Evolutionary conservation across 306 rosid genomes (phyloP), one percentile per base, ranked within the genome.

Genomic region (Adenanthera pavonina): DNA sequence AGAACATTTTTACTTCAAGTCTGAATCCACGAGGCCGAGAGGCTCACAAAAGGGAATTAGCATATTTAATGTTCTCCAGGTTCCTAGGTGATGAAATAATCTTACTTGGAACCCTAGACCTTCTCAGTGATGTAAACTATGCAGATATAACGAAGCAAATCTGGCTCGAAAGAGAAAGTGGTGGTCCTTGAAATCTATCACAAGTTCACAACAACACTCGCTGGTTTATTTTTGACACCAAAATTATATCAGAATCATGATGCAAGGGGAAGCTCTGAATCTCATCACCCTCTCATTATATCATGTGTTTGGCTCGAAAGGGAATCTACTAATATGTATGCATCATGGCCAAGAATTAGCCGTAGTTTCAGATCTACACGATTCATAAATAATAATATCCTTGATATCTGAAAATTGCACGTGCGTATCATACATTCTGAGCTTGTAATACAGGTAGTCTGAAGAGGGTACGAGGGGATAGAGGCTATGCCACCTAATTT

Each of bases 261-360:
- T 38, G 41, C 41, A 38, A 38, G 41, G 41, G 41, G 41, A 3
- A 3, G 5, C 41, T 38, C 15, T 15, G 56, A 51, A 51, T 51
- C 56, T 52, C 16, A 15, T n/a, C n/a, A 13, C n/a, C 30, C n/a
- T 53, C 56, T 41, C 43, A 47, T 43, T 47, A 54, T 12, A 17
- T n/a, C 56, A 35, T 36, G 33, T 44, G 41, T 19, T 49, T 52
- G 71, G 71, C 52, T 34, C 6, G 38, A 41, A 46, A 25, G 9
- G 41, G 81, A 79, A 79, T 79, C 83, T 36, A 79, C 64, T 20
- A 57, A 84, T 60, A 25, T 74, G 86, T 30, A 20, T 73, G 82
- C 53, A 19, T 43, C 61, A 38, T 16, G 49, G 73, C 65, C 12
- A 69, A 77, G 36, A 68, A 75, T 14, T 43, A 9, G 34, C 10